Conservation (phyloP, 2,329 filamentous ascomycete genomes). For the Passalora sequoiae region DNA sequence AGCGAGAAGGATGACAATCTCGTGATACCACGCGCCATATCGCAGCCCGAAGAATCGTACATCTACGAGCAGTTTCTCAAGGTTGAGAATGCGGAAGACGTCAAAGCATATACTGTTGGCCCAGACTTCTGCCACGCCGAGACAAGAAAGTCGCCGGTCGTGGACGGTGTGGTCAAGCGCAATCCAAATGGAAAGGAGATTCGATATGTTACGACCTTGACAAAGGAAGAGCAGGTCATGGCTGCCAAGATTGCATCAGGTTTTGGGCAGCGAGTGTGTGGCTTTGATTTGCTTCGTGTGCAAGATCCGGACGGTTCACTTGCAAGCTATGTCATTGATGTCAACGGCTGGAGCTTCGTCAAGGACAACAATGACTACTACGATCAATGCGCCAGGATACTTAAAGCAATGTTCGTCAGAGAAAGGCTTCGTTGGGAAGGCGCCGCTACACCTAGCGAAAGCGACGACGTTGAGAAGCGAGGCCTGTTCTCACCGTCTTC, state of each 20-base stretch:
- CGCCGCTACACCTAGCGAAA: constrained; percentile 25
- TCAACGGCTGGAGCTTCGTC: constrained; percentile 99
- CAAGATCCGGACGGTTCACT: constrained; percentile 47
- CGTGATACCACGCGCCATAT: constrained; percentile 70
- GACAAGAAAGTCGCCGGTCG: constrained; percentile 93
- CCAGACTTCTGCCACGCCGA: constrained; percentile 92
- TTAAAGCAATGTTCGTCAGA: constrained; percentile 80
- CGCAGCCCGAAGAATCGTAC: constrained; percentile 76
- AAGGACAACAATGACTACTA: constrained; percentile 99
- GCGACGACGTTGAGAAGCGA: constrained; percentile 19
- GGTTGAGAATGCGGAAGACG: constrained; percentile 94
- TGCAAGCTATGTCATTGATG: constrained; percentile 95
- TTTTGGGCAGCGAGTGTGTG: constrained; percentile 92
- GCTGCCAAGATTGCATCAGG: constrained; percentile 84
- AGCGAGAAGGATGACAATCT: constrained; percentile 85
- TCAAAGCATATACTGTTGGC: constrained; percentile 97
- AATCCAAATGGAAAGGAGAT: constrained; percentile 98
- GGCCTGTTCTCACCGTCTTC: constrained; percentile 13
- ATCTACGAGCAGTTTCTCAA: constrained; percentile 96
- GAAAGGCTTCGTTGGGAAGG: constrained; percentile 63
- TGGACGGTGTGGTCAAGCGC: constrained; percentile 89
- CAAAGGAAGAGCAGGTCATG: constrained; percentile 73
- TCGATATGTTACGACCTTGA: constrained; percentile 84
- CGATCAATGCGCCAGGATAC: constrained; percentile 78
- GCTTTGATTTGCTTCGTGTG: constrained; percentile 87